Base-by-base conservation (phyloP, 495 filamentous ascomycete species). In the Poronia punctata region DNA sequence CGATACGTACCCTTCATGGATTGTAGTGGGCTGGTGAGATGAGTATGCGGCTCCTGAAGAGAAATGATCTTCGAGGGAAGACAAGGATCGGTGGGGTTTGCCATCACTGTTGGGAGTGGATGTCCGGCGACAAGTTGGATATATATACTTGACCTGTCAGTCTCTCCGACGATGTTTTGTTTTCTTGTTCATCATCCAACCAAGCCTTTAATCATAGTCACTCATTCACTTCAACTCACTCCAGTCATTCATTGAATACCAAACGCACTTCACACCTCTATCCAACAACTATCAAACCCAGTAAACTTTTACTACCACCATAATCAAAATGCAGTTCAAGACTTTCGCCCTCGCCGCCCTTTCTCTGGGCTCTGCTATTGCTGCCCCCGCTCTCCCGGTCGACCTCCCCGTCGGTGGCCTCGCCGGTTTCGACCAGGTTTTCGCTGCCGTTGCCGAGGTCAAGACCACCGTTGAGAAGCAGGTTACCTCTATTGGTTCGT, bases 301-400 rank as follows among this genome's bases (percentile, higher is more conserved):
- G 35, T 40, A 34, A 41, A 38, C 28, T 28, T 23, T 26, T n/a
- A 34, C 17, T 24, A 36, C 25, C 42, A 11, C 35, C 38, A 35
- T 32, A 31, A 35, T 14, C 39, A 58, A 14, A 43, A 59, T 59
- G 55, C 52, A 46, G 48, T 56, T 56, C 52, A 38, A 52, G 22
- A 56, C 28, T 35, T 49, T 59, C 46, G 38, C 44, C 21, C 22
- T 52, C 15, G 46, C 49, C 31, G 55, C 55, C 27, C 38, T 59
- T 35, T 52, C 55, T 11, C 17, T 53, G 23, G 55, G 55, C 49
- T 59, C 55, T 53, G 55, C 55, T 38, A 19, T 59, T 24, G 55
- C 55, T 14, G 38, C 33, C 21, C 50, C 50, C 27, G 41, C 46
- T 28, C 24, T 7, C 24, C 24, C 7, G 24, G 24, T n/a, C 24